A percentile compares a stretch with the other conserved stretches of the same genome.
These are phyloP conservation scores for Withania somnifera DNA, from an alignment of 305 asterid species.

Conservation along the genomic window DNA sequence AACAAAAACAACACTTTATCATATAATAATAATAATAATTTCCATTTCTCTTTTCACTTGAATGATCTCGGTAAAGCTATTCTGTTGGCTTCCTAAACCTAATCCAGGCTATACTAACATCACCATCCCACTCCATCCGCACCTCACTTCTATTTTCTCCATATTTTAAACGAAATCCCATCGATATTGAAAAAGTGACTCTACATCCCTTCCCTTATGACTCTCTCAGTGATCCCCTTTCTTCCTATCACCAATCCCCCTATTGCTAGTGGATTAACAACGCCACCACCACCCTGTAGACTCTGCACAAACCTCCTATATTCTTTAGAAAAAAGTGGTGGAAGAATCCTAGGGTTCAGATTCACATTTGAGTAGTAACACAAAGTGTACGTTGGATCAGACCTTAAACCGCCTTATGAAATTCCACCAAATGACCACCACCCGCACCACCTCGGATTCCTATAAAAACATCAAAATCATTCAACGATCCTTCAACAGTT, in stretches of 20 bases:
- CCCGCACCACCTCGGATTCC: background rate
- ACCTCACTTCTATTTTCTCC: constrained; percentile 25
- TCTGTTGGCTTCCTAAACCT: constrained; percentile 34
- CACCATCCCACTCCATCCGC: constrained; percentile 36
- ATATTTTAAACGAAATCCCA: constrained; percentile 26
- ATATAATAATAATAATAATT: background rate
- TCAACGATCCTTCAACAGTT: constrained; percentile 39
- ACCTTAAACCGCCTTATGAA: constrained; percentile 48
- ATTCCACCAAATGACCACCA: background rate
- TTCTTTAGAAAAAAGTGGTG: constrained; percentile 31
- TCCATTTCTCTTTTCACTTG: constrained; percentile 30
- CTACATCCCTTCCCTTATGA: constrained; percentile 8
- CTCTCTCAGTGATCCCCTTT: constrained; percentile 6
- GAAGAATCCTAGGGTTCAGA: constrained; percentile 52
- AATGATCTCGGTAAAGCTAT: constrained; percentile 37
- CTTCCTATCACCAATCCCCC: constrained; percentile 40
- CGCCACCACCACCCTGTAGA: constrained; percentile 21
- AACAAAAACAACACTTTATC: background rate
- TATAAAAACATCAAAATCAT: constrained; percentile 6
- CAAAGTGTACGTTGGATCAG: constrained; percentile 52
- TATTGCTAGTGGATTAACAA: background rate
- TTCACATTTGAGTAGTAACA: constrained; percentile 53
- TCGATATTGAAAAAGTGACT: constrained; percentile 33
- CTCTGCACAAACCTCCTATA: constrained; percentile 30
- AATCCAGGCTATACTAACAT: constrained; percentile 42